phyloP scores from a whole-genome alignment of 768 basidiomycete genomes.

The Rhizopogon salebrosus region DNA sequence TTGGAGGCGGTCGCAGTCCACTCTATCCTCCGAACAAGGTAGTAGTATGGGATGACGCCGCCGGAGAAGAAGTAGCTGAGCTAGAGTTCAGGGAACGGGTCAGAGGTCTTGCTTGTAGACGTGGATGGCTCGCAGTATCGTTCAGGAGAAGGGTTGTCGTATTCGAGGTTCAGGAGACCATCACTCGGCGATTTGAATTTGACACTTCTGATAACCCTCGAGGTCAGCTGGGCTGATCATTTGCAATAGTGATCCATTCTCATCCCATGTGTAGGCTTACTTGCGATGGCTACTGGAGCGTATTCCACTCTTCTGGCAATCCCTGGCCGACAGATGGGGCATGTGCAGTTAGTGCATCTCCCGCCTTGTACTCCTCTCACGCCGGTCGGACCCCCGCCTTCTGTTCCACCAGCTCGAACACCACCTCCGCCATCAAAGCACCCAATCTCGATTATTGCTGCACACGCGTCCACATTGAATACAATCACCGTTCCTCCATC shows the following conservation, averaged over 20 bases:
- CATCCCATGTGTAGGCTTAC: slow-evolving; percentile 48
- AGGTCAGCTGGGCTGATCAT: slow-evolving; percentile 42
- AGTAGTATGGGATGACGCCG: slow-evolving; percentile 80
- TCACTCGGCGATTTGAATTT: slow-evolving; percentile 69
- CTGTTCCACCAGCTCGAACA: slow-evolving; percentile 47
- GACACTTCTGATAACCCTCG: slow-evolving; percentile 84
- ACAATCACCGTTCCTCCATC: slow-evolving; percentile 75
- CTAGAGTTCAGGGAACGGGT: slow-evolving; percentile 86
- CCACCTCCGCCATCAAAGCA: slow-evolving; percentile 56
- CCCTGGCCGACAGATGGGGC: slow-evolving; percentile 81
- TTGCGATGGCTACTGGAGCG: slow-evolving; percentile 74
- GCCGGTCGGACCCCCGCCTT: slow-evolving; percentile 50
- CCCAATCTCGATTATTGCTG: slow-evolving; percentile 75
- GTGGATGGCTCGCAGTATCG: slow-evolving; percentile 82
- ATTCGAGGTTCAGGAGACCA: slow-evolving; percentile 61
- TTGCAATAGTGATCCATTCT: slow-evolving; percentile 3
- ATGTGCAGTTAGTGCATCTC: slow-evolving; percentile 83
- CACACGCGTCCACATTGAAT: slow-evolving; percentile 75
- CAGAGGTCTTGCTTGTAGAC: slow-evolving; percentile 70
- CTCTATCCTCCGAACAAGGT: slow-evolving; percentile 91
- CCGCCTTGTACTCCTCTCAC: slow-evolving; percentile 69
- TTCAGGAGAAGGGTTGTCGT: slow-evolving; percentile 74
- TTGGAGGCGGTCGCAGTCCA: slow-evolving; percentile 85
- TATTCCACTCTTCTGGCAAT: slow-evolving; percentile 80
- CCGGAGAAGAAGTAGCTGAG: slow-evolving; percentile 76